A percentile compares a stretch with the other conserved stretches of the same genome.
Conservation (phyloP, 1,284 basidiomycete species). For the Macrocybe sp. region DNA sequence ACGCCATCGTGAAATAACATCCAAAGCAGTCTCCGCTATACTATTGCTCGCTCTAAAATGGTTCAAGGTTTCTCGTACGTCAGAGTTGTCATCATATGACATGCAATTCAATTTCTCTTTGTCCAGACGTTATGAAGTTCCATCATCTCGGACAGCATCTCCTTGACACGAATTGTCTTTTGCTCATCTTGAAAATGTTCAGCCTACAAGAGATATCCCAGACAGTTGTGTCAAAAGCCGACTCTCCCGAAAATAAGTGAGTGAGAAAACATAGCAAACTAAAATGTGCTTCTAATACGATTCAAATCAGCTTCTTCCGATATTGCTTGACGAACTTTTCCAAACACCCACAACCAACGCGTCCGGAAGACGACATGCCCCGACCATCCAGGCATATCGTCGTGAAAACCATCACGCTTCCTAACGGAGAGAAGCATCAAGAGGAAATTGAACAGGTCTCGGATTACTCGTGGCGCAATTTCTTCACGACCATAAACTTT, state of each 20-base stretch:
- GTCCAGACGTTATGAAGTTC: slow-evolving; percentile 93
- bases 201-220: slow-evolving; percentile 88
- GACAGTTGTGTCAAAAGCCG: slow-evolving; percentile 83
- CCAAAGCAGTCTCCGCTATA: slow-evolving; percentile 96
- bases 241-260: slow-evolving; percentile 84
- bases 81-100: neutral
- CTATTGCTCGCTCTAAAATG: slow-evolving; percentile 89
- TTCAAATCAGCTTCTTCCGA: slow-evolving; percentile 78
- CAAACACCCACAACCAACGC: slow-evolving; percentile 48
- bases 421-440: slow-evolving; percentile 68
- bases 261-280: slow-evolving; percentile 17
- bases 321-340: slow-evolving; percentile 82
- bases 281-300: slow-evolving; percentile 4
- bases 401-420: slow-evolving; percentile 48
- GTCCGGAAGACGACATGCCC: slow-evolving; percentile 55
- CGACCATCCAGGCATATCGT: slow-evolving; percentile 53
- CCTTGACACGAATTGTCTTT: slow-evolving; percentile 92
- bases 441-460: slow-evolving; percentile 90
- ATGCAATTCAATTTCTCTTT: slow-evolving; percentile 1
- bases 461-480: slow-evolving; percentile 98
- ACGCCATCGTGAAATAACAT: slow-evolving; percentile 95
- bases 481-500: slow-evolving; percentile 98
- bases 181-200: slow-evolving; percentile 97
- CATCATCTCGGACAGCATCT: slow-evolving; percentile 94
- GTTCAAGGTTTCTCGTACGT: slow-evolving; percentile 96